Evolutionary conservation across 2,329 filamentous ascomycete species (phyloP).

Genomic region (Aotearoamyces nothofagi): DNA sequence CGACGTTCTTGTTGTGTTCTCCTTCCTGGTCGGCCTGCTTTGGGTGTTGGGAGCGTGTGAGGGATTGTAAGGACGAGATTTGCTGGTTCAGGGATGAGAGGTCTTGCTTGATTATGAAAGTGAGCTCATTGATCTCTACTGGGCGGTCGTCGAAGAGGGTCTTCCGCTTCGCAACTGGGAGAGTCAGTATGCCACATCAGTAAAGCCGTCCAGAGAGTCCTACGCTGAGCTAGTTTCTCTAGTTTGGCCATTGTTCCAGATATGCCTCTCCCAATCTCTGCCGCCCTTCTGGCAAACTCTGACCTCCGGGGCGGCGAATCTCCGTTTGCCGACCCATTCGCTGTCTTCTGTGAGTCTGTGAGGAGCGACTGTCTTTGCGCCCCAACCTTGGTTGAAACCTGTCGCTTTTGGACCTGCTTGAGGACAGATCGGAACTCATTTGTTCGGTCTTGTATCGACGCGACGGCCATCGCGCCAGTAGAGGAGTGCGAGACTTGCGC

Average conservation of each 20-base stretch:
- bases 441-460: constrained; percentile 91
- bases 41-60: constrained; percentile 66
- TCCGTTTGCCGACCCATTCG: constrained; percentile 32
- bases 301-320: constrained; percentile 46
- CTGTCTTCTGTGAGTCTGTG: constrained; percentile 54
- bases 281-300: constrained; percentile 85
- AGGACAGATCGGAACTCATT: constrained; percentile 90
- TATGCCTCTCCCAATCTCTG: constrained; percentile 84
- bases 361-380: constrained; percentile 71
- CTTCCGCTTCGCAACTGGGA: constrained; percentile 75
- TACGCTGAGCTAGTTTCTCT: constrained; percentile 77
- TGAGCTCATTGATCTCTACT: constrained; percentile 92
- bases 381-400: constrained; percentile 61
- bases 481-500: too few species aligned
- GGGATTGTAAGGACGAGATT: constrained; percentile 66
- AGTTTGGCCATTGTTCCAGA: constrained; percentile 87
- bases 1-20: constrained; percentile 96
- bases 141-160: constrained; percentile 95
- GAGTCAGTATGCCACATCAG: background rate
- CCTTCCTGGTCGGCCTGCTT: constrained; percentile 66
- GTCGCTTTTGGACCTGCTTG: constrained; percentile 65
- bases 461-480: constrained; percentile 46
- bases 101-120: constrained; percentile 96
- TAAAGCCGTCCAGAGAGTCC: constrained; percentile 18
- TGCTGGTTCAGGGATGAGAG: constrained; percentile 74